Percentiles rank a stretch among this genome's conserved stretches.
These are phyloP conservation scores for Sorghum bicolor DNA, from an alignment of 176 grass and related monocot species.

Conservation along the genomic window Sorghum_bicolor_NCBIv3 NC_012873.2:11195501-11196000, in stretches of 20 bases:
- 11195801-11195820: neutral
- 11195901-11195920: neutral
- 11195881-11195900: neutral
- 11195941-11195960: neutral
- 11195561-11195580: neutral
- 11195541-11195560: neutral
- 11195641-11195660: neutral
- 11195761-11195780: neutral
- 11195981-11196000: neutral
- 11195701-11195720: neutral
- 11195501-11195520: neutral
- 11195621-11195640: neutral
- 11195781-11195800: neutral
- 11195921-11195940: neutral
- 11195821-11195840: neutral
- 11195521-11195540: neutral
- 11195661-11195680: neutral
- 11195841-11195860: neutral
- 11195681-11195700: conserved; percentile 1
- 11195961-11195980: neutral
- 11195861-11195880: neutral
- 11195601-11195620: neutral
- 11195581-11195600: neutral
- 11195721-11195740: neutral
- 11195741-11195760: neutral